Evolutionary conservation across 345 rosid genomes (phyloP), one percentile per base, ranked within the genome.

Genomic region (Brassica cretica): DNA sequence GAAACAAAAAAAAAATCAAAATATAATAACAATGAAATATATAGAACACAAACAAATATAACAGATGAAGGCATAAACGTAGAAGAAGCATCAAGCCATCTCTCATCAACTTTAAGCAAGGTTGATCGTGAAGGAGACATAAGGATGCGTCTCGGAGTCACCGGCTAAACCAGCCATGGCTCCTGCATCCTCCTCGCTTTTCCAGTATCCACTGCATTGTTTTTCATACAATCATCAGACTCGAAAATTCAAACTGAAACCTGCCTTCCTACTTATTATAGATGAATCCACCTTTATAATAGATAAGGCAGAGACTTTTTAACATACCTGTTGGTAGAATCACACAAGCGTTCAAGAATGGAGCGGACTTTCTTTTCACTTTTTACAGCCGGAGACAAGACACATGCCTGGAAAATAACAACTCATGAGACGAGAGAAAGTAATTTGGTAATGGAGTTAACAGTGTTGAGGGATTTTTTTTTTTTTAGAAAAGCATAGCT

Each of bases 71-170:
- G 16, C 24, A 14, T 39, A 51, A 62, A 74, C 53, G 12, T n/a
- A 59, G 69, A 70, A 72, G 71, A 68, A 74, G 62, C 71, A 79
- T 18, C 78, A 74, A 49, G 72, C 74, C 77, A 60, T 78, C 74
- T 74, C 78, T 74, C 67, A 74, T 74, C 75, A 69, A 27, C n/a
- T 80, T 92, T 84, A 94, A 21, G 81, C 85, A 77, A 95, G 84
- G 85, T 90, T 95, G 88, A 96, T 91, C 3, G 99, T 91, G 93
- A 93, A 90, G 74, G 94, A 93, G 70, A 93, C 97, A 9, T 96
- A 96, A 0, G 98, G 94, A 80, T 95, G 78, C 9, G 89, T 32
- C 67, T 91, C 99, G 0, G 85, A 81, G n/a, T 96, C 99, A 7
- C 94, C 97, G 39, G 88, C 98, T 44, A 93, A 80, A 72, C 91